phyloP scores from a whole-genome alignment of 1,139 yeast genomes.

The Pichia sp. region DNA sequence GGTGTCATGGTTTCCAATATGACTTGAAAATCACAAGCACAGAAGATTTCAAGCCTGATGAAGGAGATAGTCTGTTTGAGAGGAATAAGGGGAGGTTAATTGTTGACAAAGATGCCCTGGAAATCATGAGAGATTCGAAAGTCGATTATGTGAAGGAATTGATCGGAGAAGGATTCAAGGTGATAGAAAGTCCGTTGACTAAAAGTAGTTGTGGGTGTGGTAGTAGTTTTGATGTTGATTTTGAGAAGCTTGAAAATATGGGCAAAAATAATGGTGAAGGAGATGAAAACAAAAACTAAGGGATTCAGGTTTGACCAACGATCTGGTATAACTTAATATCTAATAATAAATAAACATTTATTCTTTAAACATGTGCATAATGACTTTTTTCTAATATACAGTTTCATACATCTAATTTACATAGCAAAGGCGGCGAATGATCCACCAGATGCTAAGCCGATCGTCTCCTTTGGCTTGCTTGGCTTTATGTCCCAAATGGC shows the following conservation, averaged over 20 bases:
- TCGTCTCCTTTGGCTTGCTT: constrained; percentile 18
- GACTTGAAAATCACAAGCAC: constrained; percentile 59
- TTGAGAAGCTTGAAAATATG: constrained; percentile 41
- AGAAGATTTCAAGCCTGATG: constrained; percentile 39
- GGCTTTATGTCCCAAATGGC: constrained; percentile 20
- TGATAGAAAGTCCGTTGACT: constrained; percentile 85
- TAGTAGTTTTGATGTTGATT: constrained; percentile 85
- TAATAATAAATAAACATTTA: not conserved
- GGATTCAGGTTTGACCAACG: not conserved
- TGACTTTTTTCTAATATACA: not conserved
- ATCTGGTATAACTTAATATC: not conserved
- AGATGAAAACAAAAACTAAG: not conserved
- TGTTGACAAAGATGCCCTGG: constrained; percentile 76
- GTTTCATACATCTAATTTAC: not conserved
- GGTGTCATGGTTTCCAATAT: constrained; percentile 97
- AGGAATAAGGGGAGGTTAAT: constrained; percentile 67
- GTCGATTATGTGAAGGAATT: constrained; percentile 88
- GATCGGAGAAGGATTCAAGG: constrained; percentile 91
- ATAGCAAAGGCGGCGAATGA: constrained; percentile 8
- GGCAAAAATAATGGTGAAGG: constrained; percentile 5
- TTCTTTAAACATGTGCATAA: not conserved
- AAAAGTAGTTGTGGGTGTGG: constrained; percentile 97
- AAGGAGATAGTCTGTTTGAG: constrained; percentile 51
- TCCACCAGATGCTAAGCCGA: constrained; percentile 29
- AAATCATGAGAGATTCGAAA: constrained; percentile 79